Conservation (phyloP, 352 stramenopile genomes). For the Albugo candida region DNA sequence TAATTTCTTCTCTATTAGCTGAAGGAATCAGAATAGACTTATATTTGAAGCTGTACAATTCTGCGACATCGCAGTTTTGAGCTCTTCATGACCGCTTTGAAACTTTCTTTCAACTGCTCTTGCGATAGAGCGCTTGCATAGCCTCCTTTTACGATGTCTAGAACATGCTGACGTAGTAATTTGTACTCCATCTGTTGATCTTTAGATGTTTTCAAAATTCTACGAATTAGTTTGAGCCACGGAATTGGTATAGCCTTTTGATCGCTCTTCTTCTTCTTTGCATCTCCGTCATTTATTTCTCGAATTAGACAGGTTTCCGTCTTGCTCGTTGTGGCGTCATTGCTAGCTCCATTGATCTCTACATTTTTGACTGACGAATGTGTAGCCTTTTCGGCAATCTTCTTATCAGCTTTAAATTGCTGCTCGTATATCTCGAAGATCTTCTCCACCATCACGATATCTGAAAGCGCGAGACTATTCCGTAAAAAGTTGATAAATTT, state of each 20-base stretch:
- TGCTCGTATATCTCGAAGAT: conserved; percentile 57
- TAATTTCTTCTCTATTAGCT: too few species aligned
- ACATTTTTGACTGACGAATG: not conserved
- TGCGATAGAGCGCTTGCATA: not conserved
- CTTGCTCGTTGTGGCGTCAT: conserved; percentile 24
- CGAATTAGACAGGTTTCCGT: not conserved
- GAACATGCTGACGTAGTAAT: conserved; percentile 21
- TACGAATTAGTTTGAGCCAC: conserved; percentile 51
- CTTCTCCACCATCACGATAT: conserved; percentile 27
- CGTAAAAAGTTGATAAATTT: conserved; percentile 87
- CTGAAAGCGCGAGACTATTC: conserved; percentile 53
- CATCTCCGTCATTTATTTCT: not conserved
- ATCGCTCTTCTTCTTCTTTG: conserved; percentile 18
- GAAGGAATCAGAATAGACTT: too few species aligned
- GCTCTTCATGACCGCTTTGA: conserved; percentile 51
- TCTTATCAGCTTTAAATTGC: conserved; percentile 24
- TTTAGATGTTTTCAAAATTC: conserved; percentile 20
- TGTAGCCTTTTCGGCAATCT: not conserved
- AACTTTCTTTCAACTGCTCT: conserved; percentile 23
- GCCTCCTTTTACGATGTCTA: conserved; percentile 20
- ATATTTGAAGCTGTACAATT: not conserved
- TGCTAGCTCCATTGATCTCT: conserved; percentile 8
- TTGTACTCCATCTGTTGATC: conserved; percentile 33
- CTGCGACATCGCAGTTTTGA: conserved; percentile 22
- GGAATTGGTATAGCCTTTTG: conserved; percentile 23